A percentile compares a stretch with the other conserved stretches of the same genome.
These are phyloP conservation scores for Shiraia bambusicola DNA, from an alignment of 2,329 filamentous ascomycete species.

Conservation along the genomic window DNA sequence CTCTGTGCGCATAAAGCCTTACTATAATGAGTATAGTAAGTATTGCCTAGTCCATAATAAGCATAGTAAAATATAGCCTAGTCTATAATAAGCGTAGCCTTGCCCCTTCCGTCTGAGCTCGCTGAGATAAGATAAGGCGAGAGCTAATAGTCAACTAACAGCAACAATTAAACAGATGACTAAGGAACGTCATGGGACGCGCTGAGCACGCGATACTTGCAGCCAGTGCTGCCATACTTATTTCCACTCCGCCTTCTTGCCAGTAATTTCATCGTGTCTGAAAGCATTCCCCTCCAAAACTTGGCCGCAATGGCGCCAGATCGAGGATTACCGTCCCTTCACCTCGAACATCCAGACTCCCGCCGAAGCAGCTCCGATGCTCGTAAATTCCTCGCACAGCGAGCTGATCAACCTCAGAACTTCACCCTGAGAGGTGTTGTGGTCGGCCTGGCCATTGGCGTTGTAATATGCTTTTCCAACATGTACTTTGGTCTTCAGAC, in stretches of 20 bases:
- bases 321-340: constrained; percentile 28
- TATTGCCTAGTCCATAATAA: too few relatives aligned
- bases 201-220: constrained; percentile 22
- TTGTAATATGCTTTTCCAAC: constrained; percentile 93
- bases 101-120: too few relatives aligned
- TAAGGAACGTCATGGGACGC: constrained; percentile 8
- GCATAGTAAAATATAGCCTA: too few relatives aligned
- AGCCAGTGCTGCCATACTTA: constrained; percentile 11
- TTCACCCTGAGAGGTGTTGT: constrained; percentile 82
- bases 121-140: constrained; percentile 8
- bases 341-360: constrained; percentile 22
- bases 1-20: too few relatives aligned
- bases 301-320: constrained; percentile 38
- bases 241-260: constrained; percentile 4
- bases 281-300: constrained; percentile 21
- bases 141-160: constrained; percentile 20
- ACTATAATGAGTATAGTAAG: too few relatives aligned
- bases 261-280: constrained; percentile 18
- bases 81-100: too few relatives aligned
- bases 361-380: constrained; percentile 19
- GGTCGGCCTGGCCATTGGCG: constrained; percentile 79
- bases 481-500: constrained; percentile 99
- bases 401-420: constrained; percentile 57
- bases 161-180: constrained; percentile 22
- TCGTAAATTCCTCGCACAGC: constrained; percentile 29